Evolutionary conservation across 768 basidiomycete genomes (phyloP), one percentile per base, ranked within the genome.

Genomic region (Phylloporus rhodoxanthus): DNA sequence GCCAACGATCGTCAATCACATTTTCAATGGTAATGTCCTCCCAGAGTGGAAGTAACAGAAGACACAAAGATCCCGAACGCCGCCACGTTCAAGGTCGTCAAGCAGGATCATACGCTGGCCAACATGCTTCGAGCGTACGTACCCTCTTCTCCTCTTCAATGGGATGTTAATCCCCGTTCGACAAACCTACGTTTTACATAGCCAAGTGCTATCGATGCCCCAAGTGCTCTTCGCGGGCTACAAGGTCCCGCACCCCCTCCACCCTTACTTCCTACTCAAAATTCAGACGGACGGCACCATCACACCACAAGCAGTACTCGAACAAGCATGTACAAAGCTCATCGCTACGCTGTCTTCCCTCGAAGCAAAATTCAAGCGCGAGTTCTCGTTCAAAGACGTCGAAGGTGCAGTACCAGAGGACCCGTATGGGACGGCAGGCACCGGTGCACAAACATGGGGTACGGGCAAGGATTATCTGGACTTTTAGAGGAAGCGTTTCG

Each of bases 31-130:
- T 45, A n/a, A 48, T 47, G 30, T 34, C 42, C 25, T 50, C 20
- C n/a, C 63, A 97, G 94, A 39, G 82, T 98, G 48, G 89, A 92
- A 60, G 76, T 98, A 38, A 81, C 79, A 0, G 94, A 98, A 69
- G 96, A 99, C 70, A 94, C 91, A 38, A 97, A 96, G 72, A 91
- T 98, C 53, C 94, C 94, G 0, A 96, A 97, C 61, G 93, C 96
- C 2, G 95, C 95, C 15, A 95, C 94, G 0, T 82, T 99, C 55
- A 91, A 91, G 59, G 76, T 99, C 59, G 76, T 90, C 52, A 97
- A 97, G 72, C 95, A 99, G 65, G 96, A 98, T 64, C 96, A 98
- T 65, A 99, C 96, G 0, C 72, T 98, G 6, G 95, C 84, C 8
- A 94, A 94, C 72, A 90, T 98, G 88, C 75, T 99, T n/a, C 83